Conservation (phyloP, 768 basidiomycete species). For the Leccinum rimulosum region DNA sequence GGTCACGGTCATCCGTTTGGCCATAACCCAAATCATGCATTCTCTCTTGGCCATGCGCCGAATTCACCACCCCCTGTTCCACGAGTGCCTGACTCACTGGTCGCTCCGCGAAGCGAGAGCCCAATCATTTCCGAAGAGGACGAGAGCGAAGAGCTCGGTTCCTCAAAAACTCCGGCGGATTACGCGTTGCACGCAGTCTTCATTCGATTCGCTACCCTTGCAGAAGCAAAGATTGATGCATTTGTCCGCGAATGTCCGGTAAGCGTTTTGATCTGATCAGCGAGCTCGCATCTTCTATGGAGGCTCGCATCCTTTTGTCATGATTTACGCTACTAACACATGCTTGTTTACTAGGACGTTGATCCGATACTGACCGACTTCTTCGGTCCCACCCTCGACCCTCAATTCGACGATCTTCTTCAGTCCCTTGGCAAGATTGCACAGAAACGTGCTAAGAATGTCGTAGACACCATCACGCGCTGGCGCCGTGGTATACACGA, state of each 20-base stretch:
- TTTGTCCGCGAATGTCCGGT: slow-evolving; percentile 72
- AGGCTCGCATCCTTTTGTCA: background rate
- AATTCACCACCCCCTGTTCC: slow-evolving; percentile 78
- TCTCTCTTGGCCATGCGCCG: slow-evolving; percentile 27
- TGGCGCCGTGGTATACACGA: slow-evolving; percentile 83
- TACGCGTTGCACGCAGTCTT: slow-evolving; percentile 88
- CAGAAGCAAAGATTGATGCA: slow-evolving; percentile 75
- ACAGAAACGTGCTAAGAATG: slow-evolving; percentile 77
- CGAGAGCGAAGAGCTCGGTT: slow-evolving; percentile 58
- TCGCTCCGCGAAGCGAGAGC: slow-evolving; percentile 50
- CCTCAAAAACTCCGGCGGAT: slow-evolving; percentile 82
- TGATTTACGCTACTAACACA: slow-evolving; percentile 1
- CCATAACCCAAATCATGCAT: slow-evolving; percentile 26
- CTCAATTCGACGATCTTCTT: slow-evolving; percentile 82
- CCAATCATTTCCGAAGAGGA: slow-evolving; percentile 57
- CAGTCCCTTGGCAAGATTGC: slow-evolving; percentile 83
- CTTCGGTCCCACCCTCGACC: slow-evolving; percentile 72
- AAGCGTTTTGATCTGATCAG: slow-evolving; percentile 26
- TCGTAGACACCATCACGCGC: slow-evolving; percentile 82
- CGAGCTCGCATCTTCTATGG: background rate
- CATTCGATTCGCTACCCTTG: slow-evolving; percentile 77
- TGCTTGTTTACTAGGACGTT: slow-evolving; percentile 47
- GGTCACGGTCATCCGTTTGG: slow-evolving; percentile 35
- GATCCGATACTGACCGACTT: slow-evolving; percentile 64
- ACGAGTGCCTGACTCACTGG: slow-evolving; percentile 64